These are phyloP conservation scores for Aristolochia contorta DNA, from an alignment of 164 flowering plant genomes.

Conservation along the genomic window DNA sequence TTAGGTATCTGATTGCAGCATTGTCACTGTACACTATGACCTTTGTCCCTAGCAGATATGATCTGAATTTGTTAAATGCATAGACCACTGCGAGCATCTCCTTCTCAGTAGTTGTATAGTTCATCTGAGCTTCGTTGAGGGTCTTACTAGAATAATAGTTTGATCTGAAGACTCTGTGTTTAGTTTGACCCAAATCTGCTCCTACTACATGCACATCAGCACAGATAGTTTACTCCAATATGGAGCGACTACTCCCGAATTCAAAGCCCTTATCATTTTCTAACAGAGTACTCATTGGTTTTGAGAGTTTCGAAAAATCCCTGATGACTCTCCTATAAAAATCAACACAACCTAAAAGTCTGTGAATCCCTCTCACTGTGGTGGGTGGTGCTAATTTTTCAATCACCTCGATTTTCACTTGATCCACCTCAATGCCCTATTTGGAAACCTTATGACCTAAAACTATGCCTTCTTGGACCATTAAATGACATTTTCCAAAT, in stretches of 20 bases:
- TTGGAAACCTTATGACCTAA: not conserved
- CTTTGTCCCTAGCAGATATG: not conserved
- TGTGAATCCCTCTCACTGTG: not conserved
- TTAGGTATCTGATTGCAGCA: not conserved
- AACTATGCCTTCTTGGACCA: not conserved
- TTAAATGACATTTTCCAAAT: conserved; percentile 4
- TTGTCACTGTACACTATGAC: not conserved
- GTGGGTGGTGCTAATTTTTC: too few relatives aligned
- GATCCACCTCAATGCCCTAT: not conserved
- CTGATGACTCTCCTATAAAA: too few relatives aligned
- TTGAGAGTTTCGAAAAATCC: not conserved
- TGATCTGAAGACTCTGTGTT: not conserved
- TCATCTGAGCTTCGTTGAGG: not conserved
- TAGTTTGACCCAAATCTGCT: not conserved
- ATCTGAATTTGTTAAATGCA: not conserved
- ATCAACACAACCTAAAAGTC: not conserved
- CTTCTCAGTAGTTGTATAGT: conserved; percentile 2
- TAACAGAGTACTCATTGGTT: not conserved
- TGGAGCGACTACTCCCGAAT: not conserved
- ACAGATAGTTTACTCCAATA: not conserved
- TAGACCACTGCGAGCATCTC: not conserved
- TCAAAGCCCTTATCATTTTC: not conserved
- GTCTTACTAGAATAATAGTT: not conserved
- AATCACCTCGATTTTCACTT: too few relatives aligned
- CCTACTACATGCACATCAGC: not conserved